Evolutionary conservation across 148 eudicot species (phyloP), one percentile per base, ranked within the genome.

Genomic region (Rhododendron molle): DNA sequence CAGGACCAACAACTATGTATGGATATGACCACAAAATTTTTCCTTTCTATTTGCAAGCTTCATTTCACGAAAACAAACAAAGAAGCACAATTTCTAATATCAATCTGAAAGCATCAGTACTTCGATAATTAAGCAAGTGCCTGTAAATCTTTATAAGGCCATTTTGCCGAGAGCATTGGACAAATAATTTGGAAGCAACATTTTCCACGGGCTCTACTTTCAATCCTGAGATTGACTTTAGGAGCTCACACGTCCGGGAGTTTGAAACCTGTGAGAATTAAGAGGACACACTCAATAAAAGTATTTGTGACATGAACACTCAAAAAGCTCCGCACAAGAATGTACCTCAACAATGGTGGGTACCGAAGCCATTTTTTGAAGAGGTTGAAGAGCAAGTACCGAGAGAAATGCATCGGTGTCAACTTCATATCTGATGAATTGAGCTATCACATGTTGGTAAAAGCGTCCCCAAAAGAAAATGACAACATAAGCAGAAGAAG

Each of bases 401-500:
- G 98, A 93, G 36, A 97, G 91, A 91, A 95, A 95, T 78, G 98
- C 98, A 93, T 97, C 98, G 16, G 98, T 91, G 85, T 97, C 99
- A 88, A 97, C 93, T 93, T 96, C 98, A 88, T 95, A 94, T 92
- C 98, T 95, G 89, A 62, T 67, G 80, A 80, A 86, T 69, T 74
- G 65, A 67, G 38, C 28, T 76, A 16, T 16, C 60, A 60, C 34
- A 44, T 58, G 62, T 20, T 76, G 18, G 12, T 62, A 56, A 23
- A 21, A 36, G 26, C 54, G 44, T 50, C 47, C 26, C 28, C 38
- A 71, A 83, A 72, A 73, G 13, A 69, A 34, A 50, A 50, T 13
- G 13, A 50, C 34, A 44, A 65, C 34, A 65, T 65, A 43, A n/a
- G 58, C 50, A 84, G 16, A 84, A 50, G 36, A 12, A 77, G 49